Evolutionary conservation across 1,284 basidiomycete species (phyloP).

Genomic region (Cutaneotrichosporon mucoides): DNA sequence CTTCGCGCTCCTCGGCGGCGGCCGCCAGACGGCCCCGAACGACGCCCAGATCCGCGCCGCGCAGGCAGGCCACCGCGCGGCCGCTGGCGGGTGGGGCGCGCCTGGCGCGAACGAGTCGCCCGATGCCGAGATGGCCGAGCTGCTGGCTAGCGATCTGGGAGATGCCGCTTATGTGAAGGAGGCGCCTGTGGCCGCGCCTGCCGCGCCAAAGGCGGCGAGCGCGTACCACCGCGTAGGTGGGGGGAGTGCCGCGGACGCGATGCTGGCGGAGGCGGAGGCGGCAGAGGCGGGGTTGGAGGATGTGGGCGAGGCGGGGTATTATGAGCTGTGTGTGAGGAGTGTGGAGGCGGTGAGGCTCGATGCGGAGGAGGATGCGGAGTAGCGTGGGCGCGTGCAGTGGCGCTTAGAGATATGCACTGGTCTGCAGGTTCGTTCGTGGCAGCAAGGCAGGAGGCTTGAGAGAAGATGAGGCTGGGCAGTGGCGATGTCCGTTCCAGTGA

Average conservation of each 20-base stretch:
- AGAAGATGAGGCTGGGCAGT: too few species aligned
- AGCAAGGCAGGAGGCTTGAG: too few species aligned
- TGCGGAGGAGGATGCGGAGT: slow-evolving; percentile 29
- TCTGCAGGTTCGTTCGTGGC: too few species aligned
- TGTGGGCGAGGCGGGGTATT: slow-evolving; percentile 37
- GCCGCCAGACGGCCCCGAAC: slow-evolving; percentile 26
- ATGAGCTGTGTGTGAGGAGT: slow-evolving; percentile 50
- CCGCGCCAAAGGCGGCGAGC: neutral
- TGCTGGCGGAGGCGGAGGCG: slow-evolving; percentile 2
- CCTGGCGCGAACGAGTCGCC: slow-evolving; percentile 19
- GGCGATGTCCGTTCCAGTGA: too few species aligned
- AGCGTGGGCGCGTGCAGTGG: too few species aligned
- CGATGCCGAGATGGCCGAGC: slow-evolving; percentile 31
- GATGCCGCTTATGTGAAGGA: neutral
- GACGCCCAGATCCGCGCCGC: slow-evolving; percentile 6
- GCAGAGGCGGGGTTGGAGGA: slow-evolving; percentile 19
- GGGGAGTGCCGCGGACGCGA: neutral
- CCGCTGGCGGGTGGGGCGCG: slow-evolving; percentile 34
- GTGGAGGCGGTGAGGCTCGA: slow-evolving; percentile 47
- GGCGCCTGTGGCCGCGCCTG: neutral
- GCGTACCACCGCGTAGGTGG: slow-evolving; percentile 35
- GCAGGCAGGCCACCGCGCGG: slow-evolving; percentile 12
- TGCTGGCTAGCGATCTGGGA: slow-evolving; percentile 23
- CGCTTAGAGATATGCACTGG: too few species aligned
- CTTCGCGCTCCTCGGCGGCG: slow-evolving; percentile 49